Evolutionary conservation across 1,284 basidiomycete genomes (phyloP).

Genomic region (Cronartium quercuum): DNA sequence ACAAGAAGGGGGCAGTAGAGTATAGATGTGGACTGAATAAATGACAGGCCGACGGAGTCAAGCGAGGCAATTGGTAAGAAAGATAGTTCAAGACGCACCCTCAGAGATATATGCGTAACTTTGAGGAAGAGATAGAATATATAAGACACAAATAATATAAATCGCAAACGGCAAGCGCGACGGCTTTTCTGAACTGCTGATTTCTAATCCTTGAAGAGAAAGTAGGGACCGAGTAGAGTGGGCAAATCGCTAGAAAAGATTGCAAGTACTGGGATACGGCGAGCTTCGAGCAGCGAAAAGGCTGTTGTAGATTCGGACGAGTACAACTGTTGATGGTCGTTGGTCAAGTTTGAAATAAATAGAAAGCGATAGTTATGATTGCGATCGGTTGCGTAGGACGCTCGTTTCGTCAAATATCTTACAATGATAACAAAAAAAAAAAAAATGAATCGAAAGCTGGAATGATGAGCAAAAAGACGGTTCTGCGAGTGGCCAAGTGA

Average conservation of each 20-base stretch:
- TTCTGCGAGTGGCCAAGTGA: not conserved
- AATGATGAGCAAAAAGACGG: not conserved
- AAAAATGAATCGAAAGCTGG: not conserved
- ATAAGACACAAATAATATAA: too few relatives aligned
- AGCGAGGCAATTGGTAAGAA: not conserved
- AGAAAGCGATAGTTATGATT: too few relatives aligned
- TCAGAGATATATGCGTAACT: not conserved
- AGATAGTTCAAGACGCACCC: not conserved
- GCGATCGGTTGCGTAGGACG: not conserved
- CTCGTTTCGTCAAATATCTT: not conserved
- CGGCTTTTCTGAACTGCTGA: too few relatives aligned
- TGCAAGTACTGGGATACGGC: not conserved
- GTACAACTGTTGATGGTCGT: not conserved
- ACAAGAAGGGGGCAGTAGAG: not conserved
- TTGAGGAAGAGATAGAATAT: not conserved
- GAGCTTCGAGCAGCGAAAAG: not conserved
- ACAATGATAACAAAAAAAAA: not conserved
- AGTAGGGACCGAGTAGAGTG: not conserved
- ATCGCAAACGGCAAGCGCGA: too few relatives aligned
- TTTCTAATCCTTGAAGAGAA: too few relatives aligned
- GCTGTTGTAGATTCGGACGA: not conserved
- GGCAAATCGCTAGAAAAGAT: not conserved
- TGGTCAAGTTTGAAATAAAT: not conserved
- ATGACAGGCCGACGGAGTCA: not conserved
- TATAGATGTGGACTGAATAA: not conserved